Conservation (phyloP, 2,329 filamentous ascomycete species). For the Tolypocladium tropicale region DNA sequence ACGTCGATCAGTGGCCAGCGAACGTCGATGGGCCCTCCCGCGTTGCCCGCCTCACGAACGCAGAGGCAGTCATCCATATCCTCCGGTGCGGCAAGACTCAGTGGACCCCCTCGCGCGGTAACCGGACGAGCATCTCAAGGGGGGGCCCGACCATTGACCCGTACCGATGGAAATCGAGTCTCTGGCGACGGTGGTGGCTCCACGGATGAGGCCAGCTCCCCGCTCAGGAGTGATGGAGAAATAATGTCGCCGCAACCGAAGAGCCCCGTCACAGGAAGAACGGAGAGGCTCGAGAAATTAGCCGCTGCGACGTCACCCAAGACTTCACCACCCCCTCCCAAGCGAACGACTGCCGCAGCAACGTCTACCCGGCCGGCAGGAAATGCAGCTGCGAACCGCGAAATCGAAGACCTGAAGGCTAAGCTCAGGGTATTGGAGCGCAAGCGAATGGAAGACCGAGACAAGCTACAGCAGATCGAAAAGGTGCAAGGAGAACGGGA, state of each 20-base stretch:
- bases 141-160: constrained; percentile 22
- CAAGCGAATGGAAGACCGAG: constrained; percentile 74
- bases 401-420: constrained; percentile 79
- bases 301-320: constrained; percentile 25
- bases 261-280: constrained; percentile 40
- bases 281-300: constrained; percentile 41
- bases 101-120: constrained; percentile 23
- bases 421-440: constrained; percentile 83
- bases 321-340: constrained; percentile 19
- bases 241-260: constrained; percentile 36
- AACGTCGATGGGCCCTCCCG: constrained; percentile 59
- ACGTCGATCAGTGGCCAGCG: constrained; percentile 43
- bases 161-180: constrained; percentile 29
- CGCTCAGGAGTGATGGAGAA: constrained; percentile 41
- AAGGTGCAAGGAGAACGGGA: constrained; percentile 66
- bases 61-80: constrained; percentile 35
- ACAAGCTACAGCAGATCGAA: constrained; percentile 71
- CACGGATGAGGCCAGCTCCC: constrained; percentile 29
- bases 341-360: constrained; percentile 17
- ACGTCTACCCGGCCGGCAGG: constrained; percentile 28
- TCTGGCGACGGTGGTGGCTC: constrained; percentile 34
- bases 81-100: constrained; percentile 23
- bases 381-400: constrained; percentile 45
- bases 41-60: constrained; percentile 32
- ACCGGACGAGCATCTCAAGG: constrained; percentile 30